These are phyloP conservation scores for Dictyostelium intermedium DNA, from an alignment of 78 protist species.

Conservation along the genomic window DNA sequence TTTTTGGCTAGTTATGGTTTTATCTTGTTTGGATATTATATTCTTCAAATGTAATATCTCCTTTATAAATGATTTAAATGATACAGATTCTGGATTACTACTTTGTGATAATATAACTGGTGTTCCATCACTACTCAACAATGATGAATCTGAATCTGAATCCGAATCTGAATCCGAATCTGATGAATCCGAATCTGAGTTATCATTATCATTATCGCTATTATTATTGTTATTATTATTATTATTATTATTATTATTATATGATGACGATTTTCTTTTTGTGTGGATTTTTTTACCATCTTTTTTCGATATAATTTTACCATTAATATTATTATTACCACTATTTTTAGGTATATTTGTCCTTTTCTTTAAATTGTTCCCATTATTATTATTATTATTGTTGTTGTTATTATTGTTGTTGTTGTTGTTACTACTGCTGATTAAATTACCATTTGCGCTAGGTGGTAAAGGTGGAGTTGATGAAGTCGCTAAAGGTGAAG, in stretches of 20 bases:
- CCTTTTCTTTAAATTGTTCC: background rate
- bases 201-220: background rate
- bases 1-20: constrained; percentile 23
- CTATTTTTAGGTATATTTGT: background rate
- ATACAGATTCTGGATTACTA: constrained; percentile 13
- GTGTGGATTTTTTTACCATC: background rate
- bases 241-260: background rate
- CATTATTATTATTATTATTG: background rate
- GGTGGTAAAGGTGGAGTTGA: constrained; percentile 7
- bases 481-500: background rate
- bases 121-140: constrained; percentile 5
- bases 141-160: background rate
- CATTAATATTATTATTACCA: background rate
- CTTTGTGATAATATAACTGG: constrained; percentile 43
- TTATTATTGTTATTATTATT: background rate
- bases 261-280: background rate
- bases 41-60: constrained; percentile 65
- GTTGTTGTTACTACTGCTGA: no score
- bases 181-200: constrained; percentile 30
- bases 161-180: background rate
- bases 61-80: constrained; percentile 66
- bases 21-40: constrained; percentile 65
- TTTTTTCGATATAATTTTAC: background rate
- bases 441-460: background rate
- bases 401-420: no score